Evolutionary conservation across 1,139 yeast species (phyloP), one percentile per base, ranked within the genome.

Genomic region (Lodderomyces beijingensis): DNA sequence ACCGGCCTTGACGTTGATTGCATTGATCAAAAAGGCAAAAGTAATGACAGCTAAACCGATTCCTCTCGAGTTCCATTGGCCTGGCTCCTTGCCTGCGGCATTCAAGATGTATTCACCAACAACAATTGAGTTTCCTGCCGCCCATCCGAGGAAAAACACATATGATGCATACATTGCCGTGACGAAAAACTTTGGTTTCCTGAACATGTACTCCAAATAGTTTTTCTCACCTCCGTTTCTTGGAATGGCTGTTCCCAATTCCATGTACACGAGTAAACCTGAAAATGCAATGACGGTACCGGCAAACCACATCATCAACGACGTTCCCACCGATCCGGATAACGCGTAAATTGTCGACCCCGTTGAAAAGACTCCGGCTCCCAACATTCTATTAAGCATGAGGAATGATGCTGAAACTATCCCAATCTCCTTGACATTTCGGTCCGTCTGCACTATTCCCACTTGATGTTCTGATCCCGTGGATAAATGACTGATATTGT

Each of bases 191-290:
- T 68, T 74, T 18, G 95, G 95, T 49, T 70, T 74, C 33, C 64
- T 67, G 59, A 70, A 85, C 41, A 84, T 76, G 47, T 74, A 79
- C 54, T 84, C 93, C 46, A 86, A 65, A 53, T 85, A 86, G 50
- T 83, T 83, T 59, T 85, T 84, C 53, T 85, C 95, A 43, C 95
- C 95, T 44, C 95, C 95, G 49, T 85, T 84, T 56, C 82, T 75
- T 21, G 93, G 91, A 43, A 85, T 76, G 25, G 86, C 87, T 9
- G 87, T 74, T 12, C 95, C 95, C 56, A 84, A 81, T 53, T 85
- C 95, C 74, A 86, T 71, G 53, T 84, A 86, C 5, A 83, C 87
- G 49, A 77, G 70, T 45, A 85, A 64, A 3, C 95, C 95, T 19
- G 83, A 65, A 25, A 80, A 65, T 4, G 94, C 86, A 45, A 85